These are phyloP conservation scores for Gynochthodes officinalis DNA, from an alignment of 257 asterid species.

Conservation along the genomic window DNA sequence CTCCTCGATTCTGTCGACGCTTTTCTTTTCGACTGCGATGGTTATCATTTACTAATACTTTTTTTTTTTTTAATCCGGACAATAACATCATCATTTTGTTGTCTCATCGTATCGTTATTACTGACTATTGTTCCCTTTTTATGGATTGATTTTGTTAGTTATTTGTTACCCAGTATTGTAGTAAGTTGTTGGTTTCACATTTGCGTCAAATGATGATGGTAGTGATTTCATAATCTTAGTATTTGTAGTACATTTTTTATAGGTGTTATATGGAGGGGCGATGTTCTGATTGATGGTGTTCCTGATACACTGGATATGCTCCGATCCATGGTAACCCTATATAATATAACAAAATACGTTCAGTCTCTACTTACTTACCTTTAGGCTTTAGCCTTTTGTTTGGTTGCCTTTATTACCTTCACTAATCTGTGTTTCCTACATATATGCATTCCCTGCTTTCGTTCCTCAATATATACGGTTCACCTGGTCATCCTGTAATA, in stretches of 20 bases:
- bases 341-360: too few species aligned
- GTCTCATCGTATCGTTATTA: neutral
- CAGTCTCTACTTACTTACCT: too few species aligned
- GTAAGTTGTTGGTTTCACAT: neutral
- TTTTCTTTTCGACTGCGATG: conserved; percentile 94
- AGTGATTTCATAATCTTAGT: too few species aligned
- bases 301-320: conserved; percentile 66
- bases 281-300: conserved; percentile 77
- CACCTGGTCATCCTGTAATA: neutral
- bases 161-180: too few species aligned
- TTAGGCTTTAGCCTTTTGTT: too few species aligned
- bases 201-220: too few species aligned
- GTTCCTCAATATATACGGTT: neutral
- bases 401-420: neutral
- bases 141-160: neutral
- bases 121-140: neutral
- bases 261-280: conserved; percentile 98
- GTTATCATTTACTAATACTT: conserved; percentile 23
- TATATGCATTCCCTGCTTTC: neutral
- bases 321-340: conserved; percentile 56
- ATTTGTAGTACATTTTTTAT: too few species aligned
- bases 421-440: too few species aligned
- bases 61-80: too few species aligned
- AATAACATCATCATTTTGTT: neutral
- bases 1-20: conserved; percentile 78